These are phyloP conservation scores for Solanum chmielewskii DNA, from an alignment of 257 asterid species.

Conservation along the genomic window DNA sequence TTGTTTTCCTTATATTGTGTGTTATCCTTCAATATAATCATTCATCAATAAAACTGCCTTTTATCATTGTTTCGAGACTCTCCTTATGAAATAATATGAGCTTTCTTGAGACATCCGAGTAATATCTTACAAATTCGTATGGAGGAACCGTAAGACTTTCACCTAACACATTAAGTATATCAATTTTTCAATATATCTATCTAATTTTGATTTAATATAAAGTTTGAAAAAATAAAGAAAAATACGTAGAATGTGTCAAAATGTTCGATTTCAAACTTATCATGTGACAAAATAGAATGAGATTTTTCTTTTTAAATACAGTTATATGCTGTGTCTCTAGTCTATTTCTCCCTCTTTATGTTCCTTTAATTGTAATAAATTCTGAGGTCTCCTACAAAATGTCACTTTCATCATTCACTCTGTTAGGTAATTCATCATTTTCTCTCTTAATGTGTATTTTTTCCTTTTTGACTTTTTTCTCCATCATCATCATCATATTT, in stretches of 20 bases:
- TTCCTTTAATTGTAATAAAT: background rate
- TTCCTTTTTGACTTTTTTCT: background rate
- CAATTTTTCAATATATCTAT: background rate
- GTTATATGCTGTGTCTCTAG: background rate
- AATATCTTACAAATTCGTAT: background rate
- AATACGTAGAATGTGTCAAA: background rate
- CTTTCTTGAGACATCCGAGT: background rate
- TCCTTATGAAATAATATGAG: background rate
- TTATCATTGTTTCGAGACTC: background rate
- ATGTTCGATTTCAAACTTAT: no score
- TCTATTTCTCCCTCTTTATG: background rate
- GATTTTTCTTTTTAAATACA: no score
- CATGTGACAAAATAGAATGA: background rate
- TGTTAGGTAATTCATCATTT: background rate
- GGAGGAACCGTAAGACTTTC: background rate
- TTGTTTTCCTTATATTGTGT: background rate
- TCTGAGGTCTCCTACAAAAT: background rate
- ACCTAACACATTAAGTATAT: no score
- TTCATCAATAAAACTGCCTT: background rate
- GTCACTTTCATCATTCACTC: background rate
- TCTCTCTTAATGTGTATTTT: background rate
- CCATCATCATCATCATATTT: background rate
- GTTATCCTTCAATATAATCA: background rate
- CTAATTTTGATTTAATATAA: background rate
- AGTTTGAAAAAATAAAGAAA: no score